Evolutionary conservation across 2,329 filamentous ascomycete genomes (phyloP).

Genomic region (Monosporascus sp.): DNA sequence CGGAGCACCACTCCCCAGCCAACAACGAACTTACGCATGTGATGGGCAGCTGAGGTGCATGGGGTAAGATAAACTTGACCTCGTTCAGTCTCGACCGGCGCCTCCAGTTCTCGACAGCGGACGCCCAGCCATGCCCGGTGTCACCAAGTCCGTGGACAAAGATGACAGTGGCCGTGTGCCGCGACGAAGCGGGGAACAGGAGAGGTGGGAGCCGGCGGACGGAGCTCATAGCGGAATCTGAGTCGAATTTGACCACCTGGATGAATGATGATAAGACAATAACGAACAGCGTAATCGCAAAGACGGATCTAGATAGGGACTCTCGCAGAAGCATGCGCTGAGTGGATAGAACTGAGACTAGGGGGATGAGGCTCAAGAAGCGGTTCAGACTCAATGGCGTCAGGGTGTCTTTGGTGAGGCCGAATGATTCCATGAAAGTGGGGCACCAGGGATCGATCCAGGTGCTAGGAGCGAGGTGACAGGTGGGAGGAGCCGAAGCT

Average conservation of each 20-base stretch:
- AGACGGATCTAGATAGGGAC: neutral
- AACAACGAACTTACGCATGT: constrained; percentile 57
- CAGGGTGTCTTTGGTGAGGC: too few species aligned
- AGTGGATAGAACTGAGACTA: neutral
- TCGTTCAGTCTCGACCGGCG: constrained; percentile 75
- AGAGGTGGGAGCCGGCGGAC: constrained; percentile 22
- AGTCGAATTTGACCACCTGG: neutral
- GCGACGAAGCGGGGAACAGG: constrained; percentile 22
- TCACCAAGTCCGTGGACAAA: constrained; percentile 92
- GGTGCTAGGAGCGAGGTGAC: too few species aligned
- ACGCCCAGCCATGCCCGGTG: constrained; percentile 71
- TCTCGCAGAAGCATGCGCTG: neutral
- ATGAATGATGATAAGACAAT: neutral
- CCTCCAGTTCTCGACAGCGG: constrained; percentile 82
- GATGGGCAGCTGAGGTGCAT: constrained; percentile 82
- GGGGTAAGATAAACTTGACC: constrained; percentile 90
- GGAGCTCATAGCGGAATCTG: constrained; percentile 16
- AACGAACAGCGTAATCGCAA: neutral
- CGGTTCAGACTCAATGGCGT: too few species aligned
- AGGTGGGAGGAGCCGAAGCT: too few species aligned
- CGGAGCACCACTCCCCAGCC: neutral
- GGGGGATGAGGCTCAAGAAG: too few species aligned
- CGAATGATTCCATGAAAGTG: too few species aligned
- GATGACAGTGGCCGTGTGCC: constrained; percentile 92
- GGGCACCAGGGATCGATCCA: too few species aligned